Evolutionary conservation across 2,329 filamentous ascomycete genomes (phyloP).

Genomic region (Anisogramma anomala): DNA sequence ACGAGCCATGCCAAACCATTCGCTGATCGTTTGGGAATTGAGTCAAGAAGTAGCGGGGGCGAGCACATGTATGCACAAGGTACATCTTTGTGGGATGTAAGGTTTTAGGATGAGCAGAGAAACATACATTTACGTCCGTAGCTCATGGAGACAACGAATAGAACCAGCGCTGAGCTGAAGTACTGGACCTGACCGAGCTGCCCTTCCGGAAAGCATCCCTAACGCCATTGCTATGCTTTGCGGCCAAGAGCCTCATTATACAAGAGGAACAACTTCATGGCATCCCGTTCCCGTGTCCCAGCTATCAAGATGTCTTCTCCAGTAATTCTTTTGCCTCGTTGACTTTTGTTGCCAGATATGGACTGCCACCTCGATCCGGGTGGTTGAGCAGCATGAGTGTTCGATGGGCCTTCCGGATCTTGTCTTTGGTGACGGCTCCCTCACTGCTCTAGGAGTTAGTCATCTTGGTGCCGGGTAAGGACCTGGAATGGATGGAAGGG

Average conservation of each 20-base stretch:
- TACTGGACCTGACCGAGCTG: constrained; percentile 1
- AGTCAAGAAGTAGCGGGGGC: neutral
- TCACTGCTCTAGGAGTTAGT: constrained; percentile 46
- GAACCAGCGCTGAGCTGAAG: constrained; percentile 3
- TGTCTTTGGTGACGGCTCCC: constrained; percentile 77
- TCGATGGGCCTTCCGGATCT: constrained; percentile 89
- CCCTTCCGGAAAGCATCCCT: constrained; percentile 1
- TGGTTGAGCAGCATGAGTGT: constrained; percentile 96
- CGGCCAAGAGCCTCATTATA: constrained; percentile 12
- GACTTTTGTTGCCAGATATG: constrained; percentile 92
- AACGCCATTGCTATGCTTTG: constrained; percentile 17
- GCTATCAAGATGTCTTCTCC: constrained; percentile 49
- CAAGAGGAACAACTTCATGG: neutral
- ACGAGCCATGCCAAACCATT: too few relatives aligned
- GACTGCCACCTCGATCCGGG: constrained; percentile 91
- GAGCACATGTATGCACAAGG: neutral
- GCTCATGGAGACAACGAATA: constrained; percentile 3
- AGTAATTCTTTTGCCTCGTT: constrained; percentile 97
- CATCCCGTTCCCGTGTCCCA: neutral
- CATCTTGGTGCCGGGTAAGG: neutral
- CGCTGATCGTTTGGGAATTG: neutral
- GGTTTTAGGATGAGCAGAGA: constrained; percentile 11
- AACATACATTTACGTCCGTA: constrained; percentile 4
- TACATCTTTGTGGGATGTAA: neutral
- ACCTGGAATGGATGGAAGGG: neutral